These are phyloP conservation scores for Pyrenophora seminiperda DNA, from an alignment of 2,329 filamentous ascomycete genomes.

Conservation along the genomic window DNA sequence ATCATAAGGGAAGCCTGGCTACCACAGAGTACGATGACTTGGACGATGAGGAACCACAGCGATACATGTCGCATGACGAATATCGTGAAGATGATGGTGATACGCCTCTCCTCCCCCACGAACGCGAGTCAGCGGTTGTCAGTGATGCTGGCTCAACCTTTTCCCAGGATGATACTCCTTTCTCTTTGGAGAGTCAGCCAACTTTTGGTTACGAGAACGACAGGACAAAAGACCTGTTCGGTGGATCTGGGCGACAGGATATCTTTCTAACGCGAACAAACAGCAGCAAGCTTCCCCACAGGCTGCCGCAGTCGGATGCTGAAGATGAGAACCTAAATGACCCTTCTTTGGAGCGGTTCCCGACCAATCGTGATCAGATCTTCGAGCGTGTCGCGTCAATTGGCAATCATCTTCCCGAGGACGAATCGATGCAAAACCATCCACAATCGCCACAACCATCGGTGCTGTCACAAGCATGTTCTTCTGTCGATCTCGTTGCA, in stretches of 20 bases:
- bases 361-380: slow-evolving; percentile 35
- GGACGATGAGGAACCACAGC: slow-evolving; percentile 15
- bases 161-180: slow-evolving; percentile 16
- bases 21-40: slow-evolving; percentile 23
- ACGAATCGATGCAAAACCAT: slow-evolving; percentile 24
- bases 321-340: slow-evolving; percentile 38
- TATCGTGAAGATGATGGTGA: slow-evolving; percentile 14
- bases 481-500: slow-evolving; percentile 36
- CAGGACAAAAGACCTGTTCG: slow-evolving; percentile 14
- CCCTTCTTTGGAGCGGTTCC: slow-evolving; percentile 37
- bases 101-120: slow-evolving; percentile 31
- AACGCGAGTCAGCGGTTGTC: slow-evolving; percentile 19
- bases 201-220: slow-evolving; percentile 20
- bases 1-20: slow-evolving; percentile 18
- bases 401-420: slow-evolving; percentile 31
- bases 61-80: slow-evolving; percentile 15
- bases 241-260: slow-evolving; percentile 10
- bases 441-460: slow-evolving; percentile 32
- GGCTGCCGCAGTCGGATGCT: slow-evolving; percentile 35
- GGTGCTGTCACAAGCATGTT: slow-evolving; percentile 37
- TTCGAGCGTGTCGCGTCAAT: slow-evolving; percentile 38
- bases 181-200: slow-evolving; percentile 10
- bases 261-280: slow-evolving; percentile 29
- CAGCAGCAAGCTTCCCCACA: slow-evolving; percentile 32
- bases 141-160: slow-evolving; percentile 23